A percentile compares a stretch with the other conserved stretches of the same genome.
Conservation (phyloP, 1,139 yeast species). For the Lodderomyces theae region DNA sequence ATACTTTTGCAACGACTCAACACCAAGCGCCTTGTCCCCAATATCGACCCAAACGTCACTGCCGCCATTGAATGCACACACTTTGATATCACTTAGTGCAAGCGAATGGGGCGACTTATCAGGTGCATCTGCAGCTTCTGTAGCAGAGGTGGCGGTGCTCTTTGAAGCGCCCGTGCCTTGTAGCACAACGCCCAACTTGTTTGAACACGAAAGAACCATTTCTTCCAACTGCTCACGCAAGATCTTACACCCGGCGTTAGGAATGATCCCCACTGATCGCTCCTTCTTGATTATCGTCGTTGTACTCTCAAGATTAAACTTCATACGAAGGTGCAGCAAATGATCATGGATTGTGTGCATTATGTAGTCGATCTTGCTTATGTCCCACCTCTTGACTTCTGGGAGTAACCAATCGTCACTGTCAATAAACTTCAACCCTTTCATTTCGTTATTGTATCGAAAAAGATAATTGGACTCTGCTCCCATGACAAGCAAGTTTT, state of each 20-base stretch:
- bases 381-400: slow-evolving; percentile 66
- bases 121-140: neutral
- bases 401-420: slow-evolving; percentile 74
- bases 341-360: slow-evolving; percentile 69
- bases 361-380: slow-evolving; percentile 55
- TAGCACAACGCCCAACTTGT: slow-evolving; percentile 46
- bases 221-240: slow-evolving; percentile 88
- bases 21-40: slow-evolving; percentile 93
- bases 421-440: slow-evolving; percentile 58
- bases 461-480: slow-evolving; percentile 92
- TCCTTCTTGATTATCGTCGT: slow-evolving; percentile 71
- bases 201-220: slow-evolving; percentile 77
- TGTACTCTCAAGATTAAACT: slow-evolving; percentile 59
- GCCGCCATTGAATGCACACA: slow-evolving; percentile 97
- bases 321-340: slow-evolving; percentile 51
- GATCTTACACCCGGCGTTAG: slow-evolving; percentile 56
- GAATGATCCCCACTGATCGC: slow-evolving; percentile 85
- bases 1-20: slow-evolving; percentile 70
- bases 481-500: slow-evolving; percentile 81
- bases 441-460: slow-evolving; percentile 48
- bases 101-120: neutral
- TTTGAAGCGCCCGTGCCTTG: neutral
- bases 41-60: slow-evolving; percentile 97
- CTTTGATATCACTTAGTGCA: slow-evolving; percentile 46
- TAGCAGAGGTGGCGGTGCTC: neutral